Percentiles rank a stretch among this genome's conserved stretches.
phyloP scores from a whole-genome alignment of 208 protist genomes.

The Lotmaria passim region DNA sequence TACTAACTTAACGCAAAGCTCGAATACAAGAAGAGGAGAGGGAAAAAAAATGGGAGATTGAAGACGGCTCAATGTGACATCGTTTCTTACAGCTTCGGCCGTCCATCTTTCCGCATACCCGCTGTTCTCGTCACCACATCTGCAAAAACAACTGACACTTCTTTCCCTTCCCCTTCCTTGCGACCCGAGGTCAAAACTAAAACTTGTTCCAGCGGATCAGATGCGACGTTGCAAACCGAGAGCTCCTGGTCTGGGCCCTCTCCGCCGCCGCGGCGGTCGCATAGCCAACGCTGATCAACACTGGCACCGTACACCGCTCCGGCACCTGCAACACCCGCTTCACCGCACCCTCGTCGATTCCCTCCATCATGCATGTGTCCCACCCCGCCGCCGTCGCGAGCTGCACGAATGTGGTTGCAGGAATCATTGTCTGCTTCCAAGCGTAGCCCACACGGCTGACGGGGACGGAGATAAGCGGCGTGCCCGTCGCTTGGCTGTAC shows the following conservation, averaged over 20 bases:
- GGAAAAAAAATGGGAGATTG: no score
- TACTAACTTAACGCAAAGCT: no score
- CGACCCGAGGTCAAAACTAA: conserved; percentile 2
- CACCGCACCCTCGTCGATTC: conserved; percentile 83
- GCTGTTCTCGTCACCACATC: no score
- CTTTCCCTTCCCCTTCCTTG: neutral
- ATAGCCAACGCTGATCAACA: conserved; percentile 83
- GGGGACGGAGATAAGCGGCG: conserved; percentile 70
- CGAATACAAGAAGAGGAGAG: no score
- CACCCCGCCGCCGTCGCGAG: conserved; percentile 63
- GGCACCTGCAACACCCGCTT: conserved; percentile 72
- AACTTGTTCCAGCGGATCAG: conserved; percentile 71
- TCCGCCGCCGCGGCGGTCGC: conserved; percentile 27
- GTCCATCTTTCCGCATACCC: neutral
- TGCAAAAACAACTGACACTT: neutral
- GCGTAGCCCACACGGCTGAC: conserved; percentile 72
- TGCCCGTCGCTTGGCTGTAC: conserved; percentile 63
- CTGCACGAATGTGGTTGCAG: conserved; percentile 79
- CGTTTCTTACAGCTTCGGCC: neutral
- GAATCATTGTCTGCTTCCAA: conserved; percentile 91
- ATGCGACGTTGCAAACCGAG: conserved; percentile 55
- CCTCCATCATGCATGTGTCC: conserved; percentile 84
- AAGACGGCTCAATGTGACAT: no score
- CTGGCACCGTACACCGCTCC: conserved; percentile 73
- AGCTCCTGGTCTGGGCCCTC: conserved; percentile 31